These are phyloP conservation scores for Gautieria morchelliformis DNA, from an alignment of 768 basidiomycete genomes.

Conservation along the genomic window DNA sequence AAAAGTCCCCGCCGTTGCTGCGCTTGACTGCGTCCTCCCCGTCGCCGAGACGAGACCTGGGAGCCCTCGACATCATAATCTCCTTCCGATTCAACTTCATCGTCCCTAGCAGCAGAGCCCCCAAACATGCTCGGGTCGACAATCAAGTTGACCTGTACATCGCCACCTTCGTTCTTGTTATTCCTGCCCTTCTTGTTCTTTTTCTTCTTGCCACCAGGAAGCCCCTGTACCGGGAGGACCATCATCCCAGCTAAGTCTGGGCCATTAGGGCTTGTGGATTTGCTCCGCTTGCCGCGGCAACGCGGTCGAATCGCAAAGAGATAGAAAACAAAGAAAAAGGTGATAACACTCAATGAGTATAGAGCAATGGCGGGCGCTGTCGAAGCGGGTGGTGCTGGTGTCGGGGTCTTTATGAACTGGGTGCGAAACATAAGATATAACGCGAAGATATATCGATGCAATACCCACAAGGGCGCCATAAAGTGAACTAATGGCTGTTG, in stretches of 20 bases:
- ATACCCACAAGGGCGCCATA: constrained; percentile 53
- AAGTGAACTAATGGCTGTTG: constrained; percentile 44
- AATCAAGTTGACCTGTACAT: constrained; percentile 66
- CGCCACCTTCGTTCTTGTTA: constrained; percentile 21
- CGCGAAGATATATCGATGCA: not conserved
- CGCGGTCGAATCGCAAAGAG: constrained; percentile 52
- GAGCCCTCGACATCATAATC: constrained; percentile 28
- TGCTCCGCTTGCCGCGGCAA: constrained; percentile 33
- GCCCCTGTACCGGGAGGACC: constrained; percentile 53
- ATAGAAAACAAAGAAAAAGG: constrained; percentile 41
- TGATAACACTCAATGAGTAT: constrained; percentile 46
- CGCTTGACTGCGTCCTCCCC: constrained; percentile 25
- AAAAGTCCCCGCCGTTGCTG: constrained; percentile 40
- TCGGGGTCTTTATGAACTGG: constrained; percentile 46
- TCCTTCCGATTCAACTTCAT: constrained; percentile 27
- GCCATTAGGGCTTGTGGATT: constrained; percentile 15
- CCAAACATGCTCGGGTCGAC: constrained; percentile 57
- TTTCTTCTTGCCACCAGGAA: constrained; percentile 30
- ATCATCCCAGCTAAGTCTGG: constrained; percentile 34
- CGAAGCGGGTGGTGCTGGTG: constrained; percentile 44
- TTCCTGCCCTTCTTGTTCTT: constrained; percentile 32
- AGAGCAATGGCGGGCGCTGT: constrained; percentile 46
- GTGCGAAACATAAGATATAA: not conserved
- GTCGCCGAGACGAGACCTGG: constrained; percentile 23
- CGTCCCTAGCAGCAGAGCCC: constrained; percentile 25